These are phyloP conservation scores for Candida mattraensis DNA, from an alignment of 805 yeast genomes.

Conservation along the genomic window DNA sequence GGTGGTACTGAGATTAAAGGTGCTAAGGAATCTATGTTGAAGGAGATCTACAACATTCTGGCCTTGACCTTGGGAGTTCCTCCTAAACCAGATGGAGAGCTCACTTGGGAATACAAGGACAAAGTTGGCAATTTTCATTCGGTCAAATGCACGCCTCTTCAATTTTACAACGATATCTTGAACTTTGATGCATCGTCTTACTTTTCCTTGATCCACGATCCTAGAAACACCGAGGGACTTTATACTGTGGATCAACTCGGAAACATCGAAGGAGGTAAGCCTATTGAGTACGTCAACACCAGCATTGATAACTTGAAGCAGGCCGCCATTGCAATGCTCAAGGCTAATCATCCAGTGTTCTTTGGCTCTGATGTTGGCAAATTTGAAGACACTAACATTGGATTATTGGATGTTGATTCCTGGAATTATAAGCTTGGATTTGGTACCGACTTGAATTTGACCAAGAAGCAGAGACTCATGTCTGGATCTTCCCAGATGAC, in stretches of 20 bases:
- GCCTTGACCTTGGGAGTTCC: slow-evolving; percentile 76
- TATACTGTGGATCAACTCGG: slow-evolving; percentile 77
- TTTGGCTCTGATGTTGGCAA: slow-evolving; percentile 88
- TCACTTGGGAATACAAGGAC: slow-evolving; percentile 75
- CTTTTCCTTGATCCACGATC: slow-evolving; percentile 80
- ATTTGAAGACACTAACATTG: slow-evolving; percentile 59
- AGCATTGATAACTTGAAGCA: slow-evolving; percentile 58
- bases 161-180: slow-evolving; percentile 59
- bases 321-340: slow-evolving; percentile 67
- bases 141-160: slow-evolving; percentile 59
- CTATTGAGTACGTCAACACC: slow-evolving; percentile 72
- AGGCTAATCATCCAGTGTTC: slow-evolving; percentile 76
- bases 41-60: slow-evolving; percentile 65
- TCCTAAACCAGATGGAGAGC: slow-evolving; percentile 64
- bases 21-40: slow-evolving; percentile 43
- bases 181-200: slow-evolving; percentile 49
- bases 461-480: slow-evolving; percentile 36
- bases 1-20: slow-evolving; percentile 30
- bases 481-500: slow-evolving; percentile 67
- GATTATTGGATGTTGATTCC: slow-evolving; percentile 69
- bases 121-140: slow-evolving; percentile 61
- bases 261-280: slow-evolving; percentile 71
- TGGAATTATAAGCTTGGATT: slow-evolving; percentile 68
- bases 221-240: slow-evolving; percentile 69
- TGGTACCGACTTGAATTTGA: slow-evolving; percentile 35